A percentile compares a stretch with the other conserved stretches of the same genome.
Evolutionary conservation across 2,329 filamentous ascomycete genomes (phyloP).

Genomic region (Hymenoscyphus scutula): DNA sequence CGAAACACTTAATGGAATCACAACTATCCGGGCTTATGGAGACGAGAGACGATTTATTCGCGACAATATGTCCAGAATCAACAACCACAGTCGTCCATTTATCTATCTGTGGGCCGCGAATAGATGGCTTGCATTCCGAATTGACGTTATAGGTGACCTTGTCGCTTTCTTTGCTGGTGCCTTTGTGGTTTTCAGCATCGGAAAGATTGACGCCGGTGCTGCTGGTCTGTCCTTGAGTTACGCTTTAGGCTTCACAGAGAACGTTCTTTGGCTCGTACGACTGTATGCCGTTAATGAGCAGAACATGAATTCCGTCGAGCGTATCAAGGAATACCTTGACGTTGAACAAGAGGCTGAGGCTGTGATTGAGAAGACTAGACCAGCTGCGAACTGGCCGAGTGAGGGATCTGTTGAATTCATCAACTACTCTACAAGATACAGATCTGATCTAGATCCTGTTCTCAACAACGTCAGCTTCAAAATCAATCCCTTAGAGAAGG

Average conservation of each 20-base stretch:
- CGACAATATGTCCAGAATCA: constrained; percentile 85
- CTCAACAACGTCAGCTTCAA: constrained; percentile 81
- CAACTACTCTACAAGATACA: constrained; percentile 85
- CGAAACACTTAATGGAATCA: constrained; percentile 90
- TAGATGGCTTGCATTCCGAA: constrained; percentile 91
- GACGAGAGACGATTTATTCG: constrained; percentile 91
- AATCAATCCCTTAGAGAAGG: constrained; percentile 82
- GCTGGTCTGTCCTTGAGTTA: constrained; percentile 94
- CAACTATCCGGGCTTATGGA: constrained; percentile 94
- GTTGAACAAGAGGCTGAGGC: constrained; percentile 88
- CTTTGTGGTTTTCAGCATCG: constrained; percentile 83
- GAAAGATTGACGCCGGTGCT: constrained; percentile 81
- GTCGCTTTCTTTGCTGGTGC: constrained; percentile 92
- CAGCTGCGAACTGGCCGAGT: constrained; percentile 78
- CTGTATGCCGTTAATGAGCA: constrained; percentile 95
- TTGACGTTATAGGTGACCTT: constrained; percentile 84
- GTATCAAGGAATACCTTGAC: constrained; percentile 94
- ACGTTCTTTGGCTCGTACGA: constrained; percentile 92
- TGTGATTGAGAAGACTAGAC: constrained; percentile 74
- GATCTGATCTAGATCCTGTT: constrained; percentile 82
- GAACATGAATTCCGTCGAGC: constrained; percentile 99
- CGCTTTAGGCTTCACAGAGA: constrained; percentile 94
- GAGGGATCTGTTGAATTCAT: constrained; percentile 85
- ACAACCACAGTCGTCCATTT: constrained; percentile 88
- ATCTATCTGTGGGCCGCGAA: constrained; percentile 97